Evolutionary conservation across 371 early-diverging fungal genomes (phyloP), one percentile per base, ranked within the genome.

Genomic region (Rhizomucor pusillus): DNA sequence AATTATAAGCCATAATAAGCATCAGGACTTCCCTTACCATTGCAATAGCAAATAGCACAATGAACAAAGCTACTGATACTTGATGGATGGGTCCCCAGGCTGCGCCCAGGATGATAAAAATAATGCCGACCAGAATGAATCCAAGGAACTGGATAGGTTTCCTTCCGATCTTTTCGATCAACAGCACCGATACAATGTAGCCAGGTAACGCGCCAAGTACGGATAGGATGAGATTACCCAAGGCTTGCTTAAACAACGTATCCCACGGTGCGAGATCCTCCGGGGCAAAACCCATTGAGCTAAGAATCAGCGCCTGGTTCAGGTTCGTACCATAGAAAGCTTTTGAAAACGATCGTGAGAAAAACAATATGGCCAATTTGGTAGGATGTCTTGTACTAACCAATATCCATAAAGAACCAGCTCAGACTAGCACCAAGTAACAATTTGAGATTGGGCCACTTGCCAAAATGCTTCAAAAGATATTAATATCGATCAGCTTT

Each of bases 121-220:
- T 66, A 47, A 88, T 62, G 6, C 87, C 78, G 50, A 89, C 74
- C 56, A 87, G 69, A 33, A 55, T 62, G 57, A 91, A 93, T 25
- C 92, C 93, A 48, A 82, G 63, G 52, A 78, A 73, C 66, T 90
- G 91, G 57, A 92, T 90, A 12, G 71, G 73, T 59, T 82, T 86
- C 37, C 93, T 85, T 47, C 93, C 92, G 40, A 84, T 50, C 23
- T 69, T 63, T 57, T 93, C 93, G 48, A 93, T 80, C 11, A 81
- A 52, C 55, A 81, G 75, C 18, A 91, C 90, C 12, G 88, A 84
- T 56, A 88, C 81, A 23, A 53, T 51, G 35, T 67, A 67, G 7
- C 67, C 67, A 5, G 80, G 80, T 22, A 82, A 63, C 20, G 76
- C 79, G 50, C 89, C 89, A 23, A 83, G 65, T n/a, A 66, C 50